A percentile compares a stretch with the other conserved stretches of the same genome.
phyloP scores from a whole-genome alignment of 1,284 basidiomycete species.

The Thecaphora frezii region DNA sequence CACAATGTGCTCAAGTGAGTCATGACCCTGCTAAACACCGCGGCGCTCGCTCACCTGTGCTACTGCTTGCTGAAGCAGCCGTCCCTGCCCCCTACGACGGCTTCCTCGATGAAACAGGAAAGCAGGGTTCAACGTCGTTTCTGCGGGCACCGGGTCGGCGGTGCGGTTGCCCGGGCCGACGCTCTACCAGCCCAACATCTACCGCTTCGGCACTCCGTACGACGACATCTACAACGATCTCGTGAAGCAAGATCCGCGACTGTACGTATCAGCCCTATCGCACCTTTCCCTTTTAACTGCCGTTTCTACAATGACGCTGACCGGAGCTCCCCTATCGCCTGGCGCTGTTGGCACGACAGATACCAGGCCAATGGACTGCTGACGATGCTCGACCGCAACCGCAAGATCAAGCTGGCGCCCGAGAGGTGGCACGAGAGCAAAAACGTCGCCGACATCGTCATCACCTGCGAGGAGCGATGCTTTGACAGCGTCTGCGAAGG shows the following conservation, averaged over 20 bases:
- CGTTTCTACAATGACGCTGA: too few species aligned
- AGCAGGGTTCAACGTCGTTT: conserved; percentile 86
- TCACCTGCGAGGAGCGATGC: conserved; percentile 98
- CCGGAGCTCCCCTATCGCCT: not conserved
- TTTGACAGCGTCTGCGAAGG: conserved; percentile 98
- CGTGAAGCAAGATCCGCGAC: conserved; percentile 76
- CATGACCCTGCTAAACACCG: too few species aligned
- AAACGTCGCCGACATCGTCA: conserved; percentile 87
- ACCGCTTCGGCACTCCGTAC: conserved; percentile 96
- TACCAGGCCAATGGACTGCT: conserved; percentile 92
- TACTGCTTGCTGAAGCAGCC: not conserved
- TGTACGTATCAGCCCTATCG: conserved; percentile 63
- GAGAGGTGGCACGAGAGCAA: conserved; percentile 94
- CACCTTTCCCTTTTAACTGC: too few species aligned
- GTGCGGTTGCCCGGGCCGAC: conserved; percentile 93
- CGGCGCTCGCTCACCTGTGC: too few species aligned
- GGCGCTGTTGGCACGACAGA: not conserved
- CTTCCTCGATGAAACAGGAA: conserved; percentile 60
- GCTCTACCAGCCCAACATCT: conserved; percentile 97
- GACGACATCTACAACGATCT: conserved; percentile 93
- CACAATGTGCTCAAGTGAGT: conserved; percentile 75
- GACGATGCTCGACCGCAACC: conserved; percentile 94
- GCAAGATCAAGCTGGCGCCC: conserved; percentile 86
- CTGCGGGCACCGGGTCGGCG: conserved; percentile 93
- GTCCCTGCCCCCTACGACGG: not conserved